phyloP scores from a whole-genome alignment of 345 rosid genomes.

The Sonneratia alba region DNA sequence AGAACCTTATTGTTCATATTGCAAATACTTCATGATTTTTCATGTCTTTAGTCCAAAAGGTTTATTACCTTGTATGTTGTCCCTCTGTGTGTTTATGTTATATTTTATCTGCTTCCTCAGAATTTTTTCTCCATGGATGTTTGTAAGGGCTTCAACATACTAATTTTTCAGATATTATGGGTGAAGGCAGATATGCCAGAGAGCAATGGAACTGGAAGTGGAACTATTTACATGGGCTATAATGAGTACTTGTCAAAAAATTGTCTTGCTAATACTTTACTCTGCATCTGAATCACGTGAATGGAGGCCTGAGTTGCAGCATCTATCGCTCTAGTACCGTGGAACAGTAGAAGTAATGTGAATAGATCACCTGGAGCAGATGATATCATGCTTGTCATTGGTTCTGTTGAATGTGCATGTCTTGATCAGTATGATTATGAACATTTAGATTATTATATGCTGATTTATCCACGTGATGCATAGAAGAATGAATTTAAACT shows the following conservation, averaged over 20 bases:
- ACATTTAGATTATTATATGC: neutral
- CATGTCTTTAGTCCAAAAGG: no score
- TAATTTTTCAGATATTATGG: conserved; percentile 18
- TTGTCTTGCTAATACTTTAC: neutral
- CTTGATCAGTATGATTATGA: neutral
- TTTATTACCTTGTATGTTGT: no score
- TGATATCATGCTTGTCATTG: neutral
- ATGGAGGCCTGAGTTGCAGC: neutral
- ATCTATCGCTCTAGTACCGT: neutral
- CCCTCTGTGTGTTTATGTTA: neutral
- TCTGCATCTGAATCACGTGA: neutral
- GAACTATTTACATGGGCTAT: conserved; percentile 9
- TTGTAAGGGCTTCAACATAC: neutral
- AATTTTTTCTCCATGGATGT: neutral
- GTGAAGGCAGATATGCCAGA: conserved; percentile 73
- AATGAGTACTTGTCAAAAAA: conserved; percentile 27
- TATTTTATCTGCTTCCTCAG: neutral
- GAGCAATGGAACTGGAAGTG: conserved; percentile 24
- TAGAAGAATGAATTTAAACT: neutral
- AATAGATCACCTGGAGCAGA: neutral
- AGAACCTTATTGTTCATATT: no score
- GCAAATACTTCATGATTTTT: no score
- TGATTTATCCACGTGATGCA: neutral
- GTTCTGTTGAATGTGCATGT: neutral
- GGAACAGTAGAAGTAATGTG: neutral